Evolutionary conservation across 495 filamentous ascomycete species (phyloP).

Genomic region (Corynascus novoguineensis): DNA sequence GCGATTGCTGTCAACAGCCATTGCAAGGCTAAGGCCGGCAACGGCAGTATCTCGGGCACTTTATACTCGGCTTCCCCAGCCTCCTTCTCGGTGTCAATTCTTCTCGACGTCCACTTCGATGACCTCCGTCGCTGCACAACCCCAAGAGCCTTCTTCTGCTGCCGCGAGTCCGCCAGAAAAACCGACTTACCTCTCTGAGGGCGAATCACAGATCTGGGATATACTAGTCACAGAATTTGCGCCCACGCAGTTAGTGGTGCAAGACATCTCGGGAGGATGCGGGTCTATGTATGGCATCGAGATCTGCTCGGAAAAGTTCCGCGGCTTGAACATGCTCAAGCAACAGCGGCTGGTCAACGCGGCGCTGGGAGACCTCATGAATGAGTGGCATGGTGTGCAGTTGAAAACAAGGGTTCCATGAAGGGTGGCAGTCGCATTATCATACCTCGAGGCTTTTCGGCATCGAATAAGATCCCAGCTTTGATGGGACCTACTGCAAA

Average conservation of each 20-base stretch:
- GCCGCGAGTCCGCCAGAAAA: constrained; percentile 24
- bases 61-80: not conserved
- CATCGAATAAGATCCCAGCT: not conserved
- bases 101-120: constrained; percentile 1
- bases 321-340: constrained; percentile 59
- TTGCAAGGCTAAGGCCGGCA: not conserved
- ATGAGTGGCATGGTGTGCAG: constrained; percentile 71
- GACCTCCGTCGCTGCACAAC: constrained; percentile 6
- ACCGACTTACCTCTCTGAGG: constrained; percentile 37
- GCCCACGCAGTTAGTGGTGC: constrained; percentile 52
- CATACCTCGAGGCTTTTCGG: not conserved
- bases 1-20: constrained; percentile 3
- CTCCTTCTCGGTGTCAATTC: not conserved
- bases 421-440: not conserved
- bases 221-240: constrained; percentile 36
- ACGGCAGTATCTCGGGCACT: not conserved
- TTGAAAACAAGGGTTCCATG: constrained; percentile 54
- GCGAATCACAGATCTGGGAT: constrained; percentile 45
- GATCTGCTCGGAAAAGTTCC: constrained; percentile 58
- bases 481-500: not conserved
- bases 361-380: constrained; percentile 61
- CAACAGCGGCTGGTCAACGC: constrained; percentile 69
- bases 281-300: constrained; percentile 75
- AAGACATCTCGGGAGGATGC: constrained; percentile 73
- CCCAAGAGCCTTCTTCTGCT: not conserved